A percentile compares a stretch with the other conserved stretches of the same genome.
phyloP scores from a whole-genome alignment of 192 early-diverging fungal genomes.

The Coemansia sp. region DNA sequence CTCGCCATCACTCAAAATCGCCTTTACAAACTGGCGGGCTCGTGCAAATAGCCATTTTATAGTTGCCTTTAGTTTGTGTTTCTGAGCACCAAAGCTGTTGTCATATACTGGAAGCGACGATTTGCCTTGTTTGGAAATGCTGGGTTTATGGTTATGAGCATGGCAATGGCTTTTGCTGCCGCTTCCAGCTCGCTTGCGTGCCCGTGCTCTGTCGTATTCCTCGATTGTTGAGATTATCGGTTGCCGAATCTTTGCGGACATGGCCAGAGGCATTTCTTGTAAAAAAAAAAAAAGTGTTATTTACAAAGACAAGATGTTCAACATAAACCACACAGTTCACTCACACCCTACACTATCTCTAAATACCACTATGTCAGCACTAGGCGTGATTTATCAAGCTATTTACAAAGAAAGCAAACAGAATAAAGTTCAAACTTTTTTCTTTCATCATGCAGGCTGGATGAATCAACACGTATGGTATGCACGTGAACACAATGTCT shows the following conservation, averaged over 20 bases:
- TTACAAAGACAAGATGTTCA: too few species aligned
- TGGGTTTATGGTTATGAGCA: constrained; percentile 6
- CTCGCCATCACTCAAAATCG: constrained; percentile 51
- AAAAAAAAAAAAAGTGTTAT: not conserved
- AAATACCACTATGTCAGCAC: too few species aligned
- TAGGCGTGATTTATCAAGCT: too few species aligned
- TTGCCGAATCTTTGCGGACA: constrained; percentile 7
- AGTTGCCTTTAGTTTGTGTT: not conserved
- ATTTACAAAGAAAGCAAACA: too few species aligned
- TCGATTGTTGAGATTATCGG: constrained; percentile 42
- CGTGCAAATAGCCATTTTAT: not conserved
- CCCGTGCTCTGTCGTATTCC: constrained; percentile 29
- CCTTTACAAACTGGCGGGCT: constrained; percentile 11
- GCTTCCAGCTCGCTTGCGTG: constrained; percentile 14
- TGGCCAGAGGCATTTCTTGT: constrained; percentile 22
- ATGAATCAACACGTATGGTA: too few species aligned
- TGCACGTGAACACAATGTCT: too few species aligned
- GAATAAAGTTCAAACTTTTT: too few species aligned
- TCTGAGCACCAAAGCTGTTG: not conserved
- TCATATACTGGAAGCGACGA: not conserved
- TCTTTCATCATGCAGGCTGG: too few species aligned
- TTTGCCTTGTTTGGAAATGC: not conserved
- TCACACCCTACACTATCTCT: too few species aligned
- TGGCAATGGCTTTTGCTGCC: constrained; percentile 9
- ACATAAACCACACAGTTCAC: too few species aligned